Evolutionary conservation across 345 rosid genomes (phyloP).

Genomic region (Durio zibethinus): DNA sequence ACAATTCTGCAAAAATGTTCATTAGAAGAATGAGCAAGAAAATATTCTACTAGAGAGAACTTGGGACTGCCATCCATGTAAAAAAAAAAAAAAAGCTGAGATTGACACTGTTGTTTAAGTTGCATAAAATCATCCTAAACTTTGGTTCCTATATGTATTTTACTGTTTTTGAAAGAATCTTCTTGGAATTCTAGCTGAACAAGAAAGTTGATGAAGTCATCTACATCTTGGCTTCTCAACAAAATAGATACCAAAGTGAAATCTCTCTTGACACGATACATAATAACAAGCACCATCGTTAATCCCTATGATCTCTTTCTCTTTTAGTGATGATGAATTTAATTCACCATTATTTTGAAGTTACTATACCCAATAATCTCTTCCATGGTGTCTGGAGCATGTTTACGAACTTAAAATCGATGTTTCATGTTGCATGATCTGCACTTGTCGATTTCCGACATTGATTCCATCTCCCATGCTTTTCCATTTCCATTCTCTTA

Average conservation of each 20-base stretch:
- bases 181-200: slow-evolving; percentile 5
- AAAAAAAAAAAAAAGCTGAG: neutral
- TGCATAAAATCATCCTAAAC: slow-evolving; percentile 2
- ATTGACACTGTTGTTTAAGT: neutral
- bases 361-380: neutral
- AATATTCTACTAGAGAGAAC: neutral
- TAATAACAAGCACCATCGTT: neutral
- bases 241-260: neutral
- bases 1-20: neutral
- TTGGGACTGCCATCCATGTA: neutral
- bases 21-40: neutral
- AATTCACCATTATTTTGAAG: neutral
- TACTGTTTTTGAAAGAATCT: neutral
- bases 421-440: neutral
- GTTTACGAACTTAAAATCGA: neutral
- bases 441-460: neutral
- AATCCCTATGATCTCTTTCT: neutral
- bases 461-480: neutral
- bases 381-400: neutral
- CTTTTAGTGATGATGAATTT: neutral
- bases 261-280: neutral
- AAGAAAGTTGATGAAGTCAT: neutral
- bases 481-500: neutral
- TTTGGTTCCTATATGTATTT: neutral
- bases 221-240: neutral